Base-by-base conservation (phyloP, 306 rosid species). In the Notholithocarpus densiflorus region DNA sequence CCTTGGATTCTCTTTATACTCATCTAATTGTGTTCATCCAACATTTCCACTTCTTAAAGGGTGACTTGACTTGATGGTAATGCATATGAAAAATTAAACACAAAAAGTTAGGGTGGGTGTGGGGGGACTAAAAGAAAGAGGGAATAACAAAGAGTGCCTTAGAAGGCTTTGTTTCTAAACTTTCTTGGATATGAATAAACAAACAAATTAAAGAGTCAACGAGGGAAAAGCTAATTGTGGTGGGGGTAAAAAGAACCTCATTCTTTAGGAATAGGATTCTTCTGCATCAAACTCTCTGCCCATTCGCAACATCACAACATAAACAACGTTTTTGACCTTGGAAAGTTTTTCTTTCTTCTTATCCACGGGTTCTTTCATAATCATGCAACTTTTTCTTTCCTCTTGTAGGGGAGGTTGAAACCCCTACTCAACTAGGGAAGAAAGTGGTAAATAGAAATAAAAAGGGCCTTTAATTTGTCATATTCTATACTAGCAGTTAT, bases 261-360 rank as follows among this genome's bases (percentile, higher is more conserved):
- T 89, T 82, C 90, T 79, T 40, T 51, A 81, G 75, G 92, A 87
- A 89, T 84, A 74, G 51, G 89, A 89, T 85, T 89, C 89, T 81
- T 23, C 37, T 8, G 88, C 90, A 87, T 80, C 86, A 24, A 73
- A 79, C 83, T 78, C 82, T 75, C 78, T 64, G 72, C 83, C 83
- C 86, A 86, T 84, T 86, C 79, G 87, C 83, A 82, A 86, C 79
- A 71, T 71, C 62, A 65, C 75, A 55, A 55, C 70, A 81, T 68
- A 77, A 72, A 75, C 87, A 80, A 82, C 43, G 82, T 70, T 79
- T 62, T 83, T 87, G 89, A 87, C 89, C 81, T 71, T 60, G 79
- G 75, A 71, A 75, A 82, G 24, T 75, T 78, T 31, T 66, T 14
- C n/a, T 75, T 72, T 86, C 57, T 31, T 86, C 82, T 73, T 87